These are phyloP conservation scores for Ascochyta rabiei DNA, from an alignment of 2,329 filamentous ascomycete genomes.

Conservation along the genomic window DNA sequence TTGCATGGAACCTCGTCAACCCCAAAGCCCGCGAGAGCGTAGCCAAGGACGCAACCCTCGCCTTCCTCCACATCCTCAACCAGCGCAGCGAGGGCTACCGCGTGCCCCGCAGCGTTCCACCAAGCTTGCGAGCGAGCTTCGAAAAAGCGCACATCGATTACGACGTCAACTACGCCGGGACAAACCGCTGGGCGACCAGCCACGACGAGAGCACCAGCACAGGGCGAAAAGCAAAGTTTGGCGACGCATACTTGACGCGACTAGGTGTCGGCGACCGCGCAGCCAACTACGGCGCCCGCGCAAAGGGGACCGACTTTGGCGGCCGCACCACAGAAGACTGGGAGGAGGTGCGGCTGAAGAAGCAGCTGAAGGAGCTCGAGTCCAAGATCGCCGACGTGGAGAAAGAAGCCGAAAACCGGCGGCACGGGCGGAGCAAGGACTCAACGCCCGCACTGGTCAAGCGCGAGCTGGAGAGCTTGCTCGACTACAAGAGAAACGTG, in stretches of 20 bases:
- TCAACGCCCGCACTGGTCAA: slow-evolving; percentile 91
- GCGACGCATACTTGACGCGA: slow-evolving; percentile 92
- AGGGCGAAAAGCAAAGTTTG: slow-evolving; percentile 94
- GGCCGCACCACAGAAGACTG: slow-evolving; percentile 87
- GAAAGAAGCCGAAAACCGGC: slow-evolving; percentile 66
- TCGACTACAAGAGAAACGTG: slow-evolving; percentile 91
- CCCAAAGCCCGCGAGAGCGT: slow-evolving; percentile 81
- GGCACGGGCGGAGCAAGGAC: slow-evolving; percentile 65
- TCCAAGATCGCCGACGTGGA: slow-evolving; percentile 85
- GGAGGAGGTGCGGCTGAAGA: slow-evolving; percentile 95
- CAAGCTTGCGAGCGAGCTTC: slow-evolving; percentile 88
- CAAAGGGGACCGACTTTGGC: slow-evolving; percentile 88
- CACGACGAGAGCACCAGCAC: slow-evolving; percentile 81
- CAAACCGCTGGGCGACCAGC: slow-evolving; percentile 79
- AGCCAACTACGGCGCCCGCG: slow-evolving; percentile 67
- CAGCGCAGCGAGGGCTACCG: slow-evolving; percentile 94
- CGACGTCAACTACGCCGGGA: slow-evolving; percentile 78
- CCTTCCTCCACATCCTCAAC: slow-evolving; percentile 96
- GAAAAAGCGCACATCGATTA: slow-evolving; percentile 98
- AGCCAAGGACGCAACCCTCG: slow-evolving; percentile 92
- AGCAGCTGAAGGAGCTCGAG: slow-evolving; percentile 88
- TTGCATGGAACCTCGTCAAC: slow-evolving; percentile 97
- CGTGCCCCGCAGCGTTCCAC: slow-evolving; percentile 88
- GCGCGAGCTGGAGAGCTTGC: slow-evolving; percentile 87
- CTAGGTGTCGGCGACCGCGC: slow-evolving; percentile 78